Conservation (phyloP, 2,329 filamentous ascomycete species). For the Phialocephala sp. region DNA sequence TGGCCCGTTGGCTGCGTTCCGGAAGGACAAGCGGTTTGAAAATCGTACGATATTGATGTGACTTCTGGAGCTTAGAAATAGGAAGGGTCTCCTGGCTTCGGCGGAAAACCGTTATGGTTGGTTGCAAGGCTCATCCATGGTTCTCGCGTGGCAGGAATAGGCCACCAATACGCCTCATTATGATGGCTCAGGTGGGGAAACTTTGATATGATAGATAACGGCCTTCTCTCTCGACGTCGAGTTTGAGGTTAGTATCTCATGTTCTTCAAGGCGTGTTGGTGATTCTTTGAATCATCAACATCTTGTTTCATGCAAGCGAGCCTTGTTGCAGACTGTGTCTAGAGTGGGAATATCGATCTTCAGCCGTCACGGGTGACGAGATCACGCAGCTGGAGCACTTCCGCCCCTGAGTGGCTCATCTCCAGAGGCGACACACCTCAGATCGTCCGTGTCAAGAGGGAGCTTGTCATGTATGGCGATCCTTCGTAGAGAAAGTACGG, state of each 20-base stretch:
- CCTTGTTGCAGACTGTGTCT: neutral
- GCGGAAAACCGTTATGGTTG: slow-evolving; percentile 15
- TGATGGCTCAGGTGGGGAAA: slow-evolving; percentile 11
- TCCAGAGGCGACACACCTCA: slow-evolving; percentile 11
- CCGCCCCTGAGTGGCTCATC: slow-evolving; percentile 20
- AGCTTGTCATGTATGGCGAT: slow-evolving; percentile 20
- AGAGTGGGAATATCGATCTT: slow-evolving; percentile 14
- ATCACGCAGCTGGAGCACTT: slow-evolving; percentile 3
- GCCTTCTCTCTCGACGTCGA: neutral
- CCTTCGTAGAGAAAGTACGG: slow-evolving; percentile 11
- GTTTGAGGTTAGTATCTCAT: neutral
- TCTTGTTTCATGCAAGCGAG: neutral
- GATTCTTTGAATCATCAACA: neutral
- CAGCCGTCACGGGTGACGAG: slow-evolving; percentile 20
- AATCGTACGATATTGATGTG: slow-evolving; percentile 11
- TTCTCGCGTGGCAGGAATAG: slow-evolving; percentile 19
- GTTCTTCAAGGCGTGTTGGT: neutral
- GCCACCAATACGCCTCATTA: slow-evolving; percentile 13
- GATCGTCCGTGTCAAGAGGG: slow-evolving; percentile 15
- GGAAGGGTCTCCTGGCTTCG: neutral
- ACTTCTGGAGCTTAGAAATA: neutral
- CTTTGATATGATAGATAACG: slow-evolving; percentile 13
- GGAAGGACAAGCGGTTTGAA: slow-evolving; percentile 11
- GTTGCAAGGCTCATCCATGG: slow-evolving; percentile 25
- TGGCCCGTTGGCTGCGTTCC: neutral